phyloP scores from a whole-genome alignment of 768 basidiomycete genomes.

The Suillus lakei region DNA sequence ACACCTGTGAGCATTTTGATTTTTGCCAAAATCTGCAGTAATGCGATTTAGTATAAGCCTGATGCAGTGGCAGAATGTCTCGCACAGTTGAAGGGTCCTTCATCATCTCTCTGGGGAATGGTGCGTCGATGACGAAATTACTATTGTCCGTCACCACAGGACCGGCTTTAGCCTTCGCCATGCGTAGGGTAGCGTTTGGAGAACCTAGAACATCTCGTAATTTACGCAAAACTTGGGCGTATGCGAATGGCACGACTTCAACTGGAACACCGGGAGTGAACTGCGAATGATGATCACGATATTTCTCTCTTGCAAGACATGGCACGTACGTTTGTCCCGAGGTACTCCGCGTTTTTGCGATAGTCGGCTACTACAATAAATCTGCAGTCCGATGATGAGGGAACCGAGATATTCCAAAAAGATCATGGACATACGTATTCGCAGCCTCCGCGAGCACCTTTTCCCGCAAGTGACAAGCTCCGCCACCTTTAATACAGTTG shows the following conservation, averaged over 20 bases:
- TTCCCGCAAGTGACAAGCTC: constrained; percentile 94
- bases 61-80: constrained; percentile 12
- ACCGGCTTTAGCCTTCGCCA: constrained; percentile 94
- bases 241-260: constrained; percentile 97
- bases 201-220: constrained; percentile 64
- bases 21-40: constrained; percentile 65
- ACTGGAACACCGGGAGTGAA: constrained; percentile 91
- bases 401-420: not conserved
- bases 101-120: constrained; percentile 76
- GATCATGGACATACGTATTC: constrained; percentile 55
- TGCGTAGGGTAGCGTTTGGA: constrained; percentile 78
- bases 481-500: constrained; percentile 97
- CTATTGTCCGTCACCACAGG: constrained; percentile 98
- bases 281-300: constrained; percentile 41
- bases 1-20: constrained; percentile 98
- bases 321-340: constrained; percentile 79
- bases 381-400: constrained; percentile 39
- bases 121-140: constrained; percentile 97
- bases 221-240: constrained; percentile 82
- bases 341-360: constrained; percentile 84
- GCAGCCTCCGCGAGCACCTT: constrained; percentile 98
- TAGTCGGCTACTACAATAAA: constrained; percentile 95
- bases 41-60: not conserved
- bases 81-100: constrained; percentile 64
- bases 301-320: not conserved